A percentile compares a stretch with the other conserved stretches of the same genome.
Evolutionary conservation across 768 basidiomycete genomes (phyloP).

Genomic region (Leccinum ochraceum): DNA sequence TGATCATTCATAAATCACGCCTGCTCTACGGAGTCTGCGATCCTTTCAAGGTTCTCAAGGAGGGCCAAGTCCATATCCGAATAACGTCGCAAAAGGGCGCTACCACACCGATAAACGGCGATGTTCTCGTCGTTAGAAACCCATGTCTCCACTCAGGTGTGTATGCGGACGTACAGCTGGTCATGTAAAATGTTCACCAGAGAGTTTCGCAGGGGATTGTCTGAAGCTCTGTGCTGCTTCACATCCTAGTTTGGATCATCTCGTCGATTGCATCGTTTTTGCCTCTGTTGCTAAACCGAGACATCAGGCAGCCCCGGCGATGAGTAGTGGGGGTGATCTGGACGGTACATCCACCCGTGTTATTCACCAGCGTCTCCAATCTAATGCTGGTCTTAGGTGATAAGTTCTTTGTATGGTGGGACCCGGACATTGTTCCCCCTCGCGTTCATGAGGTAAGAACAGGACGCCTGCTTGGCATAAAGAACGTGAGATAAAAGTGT

Average conservation of each 20-base stretch:
- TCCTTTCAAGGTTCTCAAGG: conserved; percentile 59
- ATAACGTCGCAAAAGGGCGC: conserved; percentile 54
- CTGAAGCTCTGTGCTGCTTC: conserved; percentile 63
- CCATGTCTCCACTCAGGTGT: conserved; percentile 69
- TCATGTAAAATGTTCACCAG: not conserved
- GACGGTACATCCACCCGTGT: conserved; percentile 40
- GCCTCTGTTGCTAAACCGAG: conserved; percentile 57
- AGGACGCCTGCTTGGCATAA: no score
- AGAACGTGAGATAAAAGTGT: not conserved
- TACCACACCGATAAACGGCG: conserved; percentile 56
- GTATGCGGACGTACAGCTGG: not conserved
- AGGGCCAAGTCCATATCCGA: conserved; percentile 65
- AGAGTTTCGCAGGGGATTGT: conserved; percentile 49
- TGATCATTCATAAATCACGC: conserved; percentile 63
- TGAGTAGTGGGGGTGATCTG: conserved; percentile 70
- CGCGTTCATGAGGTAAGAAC: conserved; percentile 51
- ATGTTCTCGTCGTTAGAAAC: conserved; percentile 66
- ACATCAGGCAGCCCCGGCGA: conserved; percentile 62
- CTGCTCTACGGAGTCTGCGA: conserved; percentile 69
- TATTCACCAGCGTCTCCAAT: not conserved
- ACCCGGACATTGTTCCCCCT: conserved; percentile 58
- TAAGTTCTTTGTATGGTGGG: conserved; percentile 71
- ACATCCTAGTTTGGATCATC: conserved; percentile 49
- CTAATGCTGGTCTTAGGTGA: conserved; percentile 45
- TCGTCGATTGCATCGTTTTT: conserved; percentile 70